Base-by-base conservation (phyloP, 208 protist genomes). In the Crithidia thermophila region DNA sequence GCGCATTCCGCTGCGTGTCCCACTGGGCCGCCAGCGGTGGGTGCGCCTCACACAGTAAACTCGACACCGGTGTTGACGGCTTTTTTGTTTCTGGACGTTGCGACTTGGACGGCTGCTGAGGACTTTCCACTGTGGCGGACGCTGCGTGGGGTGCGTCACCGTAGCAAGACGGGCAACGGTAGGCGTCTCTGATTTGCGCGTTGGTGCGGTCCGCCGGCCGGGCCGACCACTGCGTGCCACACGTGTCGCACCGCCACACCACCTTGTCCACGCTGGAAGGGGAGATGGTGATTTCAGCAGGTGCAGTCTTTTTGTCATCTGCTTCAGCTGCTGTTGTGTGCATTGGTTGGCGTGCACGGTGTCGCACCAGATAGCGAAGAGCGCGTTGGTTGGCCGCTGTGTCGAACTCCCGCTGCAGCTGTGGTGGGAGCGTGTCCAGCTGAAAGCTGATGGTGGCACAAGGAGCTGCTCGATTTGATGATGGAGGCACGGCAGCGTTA, bases 11-110 rank as follows among this genome's bases (percentile, higher is more conserved):
- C 43, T 55, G 40, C 0, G 39, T 45, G 61, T 91, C 84, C 85
- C 88, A 94, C 72, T 94, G 84, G 14, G 82, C 79, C 0, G 88
- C 88, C 0, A 94, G 42, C 13, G 73, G 18, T 0, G 84, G 84
- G 40, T 86, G 82, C 10, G 37, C 63, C 1, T 81, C 75, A 23
- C 77, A 66, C 16, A 77, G 53, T 40, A 52, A 20, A 23, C 47
- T 47, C 7, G 25, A 30, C 3, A 34, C 23, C 37, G 20, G n/a
- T 6, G 16, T 21, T 25, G 42, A 28, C 16, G 21, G 25, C 7
- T 6, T n/a, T 1, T 21, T 16, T 18, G 47, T 33, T 4, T n/a
- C n/a, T n/a, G n/a, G n/a, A n/a, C n/a, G n/a, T n/a, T n/a, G n/a
- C n/a, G 20, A 16, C 1, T 0, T 25, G 40, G 31, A n/a, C 11